Percentiles rank a stretch among this genome's conserved stretches.
Evolutionary conservation across 2,329 filamentous ascomycete genomes (phyloP).

Genomic region (Sporothrix variecibatus): DNA sequence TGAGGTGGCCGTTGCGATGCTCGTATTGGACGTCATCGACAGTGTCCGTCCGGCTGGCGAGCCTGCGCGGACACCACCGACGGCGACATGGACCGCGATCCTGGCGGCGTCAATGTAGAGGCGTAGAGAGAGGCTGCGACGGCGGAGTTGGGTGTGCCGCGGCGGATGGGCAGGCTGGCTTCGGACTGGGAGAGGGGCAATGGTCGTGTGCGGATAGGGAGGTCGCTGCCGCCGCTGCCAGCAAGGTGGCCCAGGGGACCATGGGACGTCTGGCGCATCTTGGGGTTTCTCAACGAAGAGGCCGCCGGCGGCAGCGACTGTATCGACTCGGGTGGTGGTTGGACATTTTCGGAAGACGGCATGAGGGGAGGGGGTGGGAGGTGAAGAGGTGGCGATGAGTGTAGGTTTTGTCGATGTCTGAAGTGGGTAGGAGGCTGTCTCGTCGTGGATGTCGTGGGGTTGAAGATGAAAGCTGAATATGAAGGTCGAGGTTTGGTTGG

Average conservation of each 20-base stretch:
- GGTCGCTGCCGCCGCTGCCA: not conserved
- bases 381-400: not conserved
- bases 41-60: constrained; percentile 53
- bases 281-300: constrained; percentile 60
- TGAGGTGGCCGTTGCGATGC: constrained; percentile 33
- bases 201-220: constrained; percentile 21
- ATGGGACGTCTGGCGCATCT: constrained; percentile 57
- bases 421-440: not conserved
- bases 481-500: not conserved
- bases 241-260: constrained; percentile 15
- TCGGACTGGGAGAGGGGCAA: constrained; percentile 55
- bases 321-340: constrained; percentile 65
- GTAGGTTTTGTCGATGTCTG: not conserved
- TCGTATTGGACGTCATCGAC: constrained; percentile 46
- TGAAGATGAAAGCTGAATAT: not conserved
- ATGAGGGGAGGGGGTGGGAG: constrained; percentile 50
- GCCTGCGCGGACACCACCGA: constrained; percentile 49
- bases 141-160: constrained; percentile 58
- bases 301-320: constrained; percentile 70
- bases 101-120: constrained; percentile 66
- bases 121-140: constrained; percentile 62
- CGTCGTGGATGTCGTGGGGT: not conserved
- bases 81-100: constrained; percentile 68
- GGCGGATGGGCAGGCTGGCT: constrained; percentile 51
- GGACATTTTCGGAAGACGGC: constrained; percentile 67